A percentile compares a stretch with the other conserved stretches of the same genome.
Evolutionary conservation across 1,284 basidiomycete genomes (phyloP).

Genomic region (Heterobasidion occidentale): DNA sequence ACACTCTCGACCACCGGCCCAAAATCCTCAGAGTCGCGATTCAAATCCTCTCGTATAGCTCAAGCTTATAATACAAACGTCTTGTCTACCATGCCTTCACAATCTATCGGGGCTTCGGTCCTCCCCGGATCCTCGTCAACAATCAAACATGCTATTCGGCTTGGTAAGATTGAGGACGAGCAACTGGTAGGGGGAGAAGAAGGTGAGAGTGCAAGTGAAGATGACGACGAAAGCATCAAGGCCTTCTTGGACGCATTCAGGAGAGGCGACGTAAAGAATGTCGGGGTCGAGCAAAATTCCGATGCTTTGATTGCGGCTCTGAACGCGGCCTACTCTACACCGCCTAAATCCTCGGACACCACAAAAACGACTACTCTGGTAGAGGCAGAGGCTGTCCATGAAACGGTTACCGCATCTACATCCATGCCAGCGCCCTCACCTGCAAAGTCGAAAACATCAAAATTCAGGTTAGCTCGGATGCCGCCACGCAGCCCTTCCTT

Average conservation of each 20-base stretch:
- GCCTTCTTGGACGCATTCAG: slow-evolving; percentile 50
- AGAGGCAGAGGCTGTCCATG: not conserved
- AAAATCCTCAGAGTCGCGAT: slow-evolving; percentile 50
- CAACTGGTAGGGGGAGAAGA: slow-evolving; percentile 47
- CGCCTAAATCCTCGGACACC: not conserved
- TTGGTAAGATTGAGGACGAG: slow-evolving; percentile 50
- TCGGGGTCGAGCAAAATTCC: slow-evolving; percentile 27
- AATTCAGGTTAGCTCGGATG: slow-evolving; percentile 27
- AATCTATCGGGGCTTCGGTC: slow-evolving; percentile 36
- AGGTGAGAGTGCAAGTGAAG: slow-evolving; percentile 52
- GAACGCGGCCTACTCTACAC: slow-evolving; percentile 6
- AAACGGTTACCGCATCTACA: not conserved
- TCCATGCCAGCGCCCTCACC: not conserved
- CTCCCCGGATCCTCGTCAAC: slow-evolving; percentile 44
- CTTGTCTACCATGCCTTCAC: slow-evolving; percentile 20
- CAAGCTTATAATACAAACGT: slow-evolving; percentile 30
- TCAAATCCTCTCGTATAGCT: slow-evolving; percentile 47
- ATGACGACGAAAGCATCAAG: slow-evolving; percentile 38
- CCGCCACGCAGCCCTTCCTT: slow-evolving; percentile 7
- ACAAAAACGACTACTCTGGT: not conserved
- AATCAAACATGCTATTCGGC: slow-evolving; percentile 47
- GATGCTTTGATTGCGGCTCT: slow-evolving; percentile 11
- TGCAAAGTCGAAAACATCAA: slow-evolving; percentile 26
- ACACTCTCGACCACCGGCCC: slow-evolving; percentile 26
- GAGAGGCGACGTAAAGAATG: slow-evolving; percentile 50